Evolutionary conservation across 176 grass and related monocot genomes (phyloP).

Genomic region (Cenchrus fungigraminus): DNA sequence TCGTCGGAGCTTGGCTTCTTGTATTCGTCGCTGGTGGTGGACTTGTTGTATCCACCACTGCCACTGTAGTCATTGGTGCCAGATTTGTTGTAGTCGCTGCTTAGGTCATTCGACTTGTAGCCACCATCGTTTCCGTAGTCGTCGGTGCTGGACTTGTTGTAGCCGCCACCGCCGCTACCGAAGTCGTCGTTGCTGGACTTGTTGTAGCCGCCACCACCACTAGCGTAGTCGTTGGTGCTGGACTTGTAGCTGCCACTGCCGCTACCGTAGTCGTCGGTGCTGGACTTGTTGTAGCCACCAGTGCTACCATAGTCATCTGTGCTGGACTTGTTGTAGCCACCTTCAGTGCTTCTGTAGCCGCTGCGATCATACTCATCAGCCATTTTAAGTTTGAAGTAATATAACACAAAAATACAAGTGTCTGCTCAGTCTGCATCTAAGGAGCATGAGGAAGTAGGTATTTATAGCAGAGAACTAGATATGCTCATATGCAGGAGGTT

Average conservation of each 20-base stretch:
- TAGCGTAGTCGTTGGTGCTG: neutral
- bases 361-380: constrained; percentile 23
- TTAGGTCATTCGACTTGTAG: too few species aligned
- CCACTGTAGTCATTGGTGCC: neutral
- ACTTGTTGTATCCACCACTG: constrained; percentile 8
- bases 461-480: constrained; percentile 22
- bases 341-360: constrained; percentile 15
- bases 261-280: neutral
- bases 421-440: constrained; percentile 1
- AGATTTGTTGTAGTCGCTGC: too few species aligned
- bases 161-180: neutral
- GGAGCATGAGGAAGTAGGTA: constrained; percentile 6
- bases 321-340: neutral
- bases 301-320: neutral
- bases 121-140: neutral
- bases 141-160: neutral
- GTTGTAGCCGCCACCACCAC: neutral
- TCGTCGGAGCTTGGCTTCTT: constrained; percentile 5
- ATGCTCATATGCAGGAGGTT: neutral
- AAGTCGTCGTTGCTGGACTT: neutral
- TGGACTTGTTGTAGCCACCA: neutral
- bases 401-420: neutral
- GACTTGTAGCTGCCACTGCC: neutral
- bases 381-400: constrained; percentile 26
- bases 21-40: neutral